Percentiles rank a stretch among this genome's conserved stretches.
Conservation (phyloP, 2,329 filamentous ascomycete genomes). For the Phaeoacremonium minimum region DNA sequence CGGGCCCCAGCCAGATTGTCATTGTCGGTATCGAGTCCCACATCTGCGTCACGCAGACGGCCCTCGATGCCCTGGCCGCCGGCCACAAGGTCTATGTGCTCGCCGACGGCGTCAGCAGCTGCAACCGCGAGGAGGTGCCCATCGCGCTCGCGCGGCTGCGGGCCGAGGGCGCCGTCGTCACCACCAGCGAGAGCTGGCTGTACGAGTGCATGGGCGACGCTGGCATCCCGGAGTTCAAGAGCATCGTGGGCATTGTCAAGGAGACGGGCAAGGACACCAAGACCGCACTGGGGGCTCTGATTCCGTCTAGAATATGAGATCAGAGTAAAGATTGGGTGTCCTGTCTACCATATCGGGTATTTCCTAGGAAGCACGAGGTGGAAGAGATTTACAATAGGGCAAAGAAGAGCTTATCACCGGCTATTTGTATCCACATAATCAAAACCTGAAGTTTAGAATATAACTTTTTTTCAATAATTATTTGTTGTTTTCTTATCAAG, state of each 20-base stretch:
- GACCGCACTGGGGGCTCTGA: conserved; percentile 60
- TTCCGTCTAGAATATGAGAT: conserved; percentile 50
- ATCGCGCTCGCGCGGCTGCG: conserved; percentile 75
- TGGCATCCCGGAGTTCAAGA: conserved; percentile 65
- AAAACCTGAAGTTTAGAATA: too few relatives aligned
- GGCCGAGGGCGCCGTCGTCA: conserved; percentile 72
- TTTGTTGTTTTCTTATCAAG: too few relatives aligned
- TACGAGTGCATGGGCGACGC: conserved; percentile 91
- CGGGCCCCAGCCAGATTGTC: conserved; percentile 53
- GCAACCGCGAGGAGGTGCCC: conserved; percentile 75
- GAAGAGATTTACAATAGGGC: too few relatives aligned
- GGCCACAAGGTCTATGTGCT: conserved; percentile 84
- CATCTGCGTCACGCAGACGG: conserved; percentile 92
- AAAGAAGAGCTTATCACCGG: too few relatives aligned
- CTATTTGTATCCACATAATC: too few relatives aligned
- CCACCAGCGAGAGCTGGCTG: conserved; percentile 82
- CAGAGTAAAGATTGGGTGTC: too few relatives aligned
- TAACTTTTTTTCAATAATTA: too few relatives aligned
- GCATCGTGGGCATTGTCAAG: conserved; percentile 73
- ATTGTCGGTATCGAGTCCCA: conserved; percentile 91
- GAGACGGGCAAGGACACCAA: conserved; percentile 69
- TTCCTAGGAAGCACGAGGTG: too few relatives aligned
- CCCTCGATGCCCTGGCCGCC: conserved; percentile 69
- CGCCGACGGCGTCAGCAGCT: conserved; percentile 85
- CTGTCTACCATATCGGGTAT: too few relatives aligned